A percentile compares a stretch with the other conserved stretches of the same genome.
phyloP scores from a whole-genome alignment of 768 basidiomycete species.

The Wakefieldia striispora region DNA sequence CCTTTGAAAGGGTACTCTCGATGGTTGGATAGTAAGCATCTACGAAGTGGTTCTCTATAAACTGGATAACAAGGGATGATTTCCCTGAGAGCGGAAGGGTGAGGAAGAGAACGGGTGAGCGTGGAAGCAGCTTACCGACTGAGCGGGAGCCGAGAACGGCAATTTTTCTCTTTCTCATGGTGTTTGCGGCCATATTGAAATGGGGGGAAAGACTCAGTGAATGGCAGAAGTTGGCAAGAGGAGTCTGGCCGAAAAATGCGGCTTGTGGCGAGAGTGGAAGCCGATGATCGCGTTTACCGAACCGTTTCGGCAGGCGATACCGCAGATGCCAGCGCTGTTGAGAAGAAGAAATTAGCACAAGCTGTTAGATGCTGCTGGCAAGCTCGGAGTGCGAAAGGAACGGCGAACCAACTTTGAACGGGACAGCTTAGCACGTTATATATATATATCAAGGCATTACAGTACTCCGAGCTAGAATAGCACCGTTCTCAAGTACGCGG shows the following conservation, averaged over 20 bases:
- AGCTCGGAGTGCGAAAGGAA: not conserved
- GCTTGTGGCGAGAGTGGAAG: slow-evolving; percentile 20
- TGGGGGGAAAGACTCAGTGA: not conserved
- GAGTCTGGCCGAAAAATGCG: slow-evolving; percentile 19
- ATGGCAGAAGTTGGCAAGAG: slow-evolving; percentile 13
- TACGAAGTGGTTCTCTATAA: slow-evolving; percentile 88
- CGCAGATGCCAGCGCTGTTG: slow-evolving; percentile 16
- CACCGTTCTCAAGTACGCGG: slow-evolving; percentile 22
- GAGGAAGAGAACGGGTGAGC: slow-evolving; percentile 9
- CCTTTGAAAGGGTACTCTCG: slow-evolving; percentile 84
- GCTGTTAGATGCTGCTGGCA: not conserved
- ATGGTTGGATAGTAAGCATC: slow-evolving; percentile 96
- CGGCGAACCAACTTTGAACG: not conserved
- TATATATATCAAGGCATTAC: slow-evolving; percentile 20
- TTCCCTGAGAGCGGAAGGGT: slow-evolving; percentile 62
- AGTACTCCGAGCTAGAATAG: not conserved
- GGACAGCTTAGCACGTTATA: slow-evolving; percentile 21
- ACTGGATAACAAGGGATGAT: slow-evolving; percentile 90
- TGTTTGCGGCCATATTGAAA: slow-evolving; percentile 32
- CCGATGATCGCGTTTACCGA: slow-evolving; percentile 27
- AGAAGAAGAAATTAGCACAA: too few species aligned
- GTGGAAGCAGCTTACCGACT: slow-evolving; percentile 59
- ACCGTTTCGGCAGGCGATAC: slow-evolving; percentile 24
- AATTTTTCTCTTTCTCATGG: slow-evolving; percentile 81
- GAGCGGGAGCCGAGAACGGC: slow-evolving; percentile 85